A percentile compares a stretch with the other conserved stretches of the same genome.
phyloP scores from a whole-genome alignment of 208 protist genomes.

The Sergeia podlipaevii region DNA sequence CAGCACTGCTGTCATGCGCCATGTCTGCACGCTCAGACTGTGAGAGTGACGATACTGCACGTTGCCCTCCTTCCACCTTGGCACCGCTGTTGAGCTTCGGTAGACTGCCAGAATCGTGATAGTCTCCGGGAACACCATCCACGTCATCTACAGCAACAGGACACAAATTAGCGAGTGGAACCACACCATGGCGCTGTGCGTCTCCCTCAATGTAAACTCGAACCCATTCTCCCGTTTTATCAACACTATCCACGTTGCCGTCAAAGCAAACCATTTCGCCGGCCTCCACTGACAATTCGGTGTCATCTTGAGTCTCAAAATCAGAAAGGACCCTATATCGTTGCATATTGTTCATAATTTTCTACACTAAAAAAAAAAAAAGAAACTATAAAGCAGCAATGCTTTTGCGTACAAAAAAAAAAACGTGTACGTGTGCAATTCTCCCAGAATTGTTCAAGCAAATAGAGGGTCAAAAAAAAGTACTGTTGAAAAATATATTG shows the following conservation, averaged over 20 bases:
- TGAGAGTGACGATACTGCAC: too few species aligned
- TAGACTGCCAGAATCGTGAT: too few species aligned
- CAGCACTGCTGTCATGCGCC: neutral
- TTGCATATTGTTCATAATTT: too few species aligned
- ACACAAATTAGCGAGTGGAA: slow-evolving; percentile 12
- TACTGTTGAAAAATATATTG: too few species aligned
- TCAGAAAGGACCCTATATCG: neutral
- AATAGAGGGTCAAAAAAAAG: too few species aligned
- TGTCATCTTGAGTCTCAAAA: slow-evolving; percentile 12
- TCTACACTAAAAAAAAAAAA: slow-evolving; percentile 9
- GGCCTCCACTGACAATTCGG: slow-evolving; percentile 6
- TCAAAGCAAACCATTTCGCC: slow-evolving; percentile 3
- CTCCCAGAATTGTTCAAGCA: too few species aligned
- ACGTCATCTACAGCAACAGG: too few species aligned
- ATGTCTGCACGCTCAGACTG: neutral
- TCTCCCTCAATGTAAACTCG: slow-evolving; percentile 5
- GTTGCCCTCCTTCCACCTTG: too few species aligned
- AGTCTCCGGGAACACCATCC: too few species aligned
- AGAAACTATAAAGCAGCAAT: neutral
- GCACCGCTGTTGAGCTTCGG: too few species aligned
- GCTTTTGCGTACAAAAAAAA: neutral
- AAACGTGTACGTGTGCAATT: too few species aligned
- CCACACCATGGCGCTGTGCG: slow-evolving; percentile 6
- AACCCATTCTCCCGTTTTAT: slow-evolving; percentile 18
- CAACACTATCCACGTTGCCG: neutral